Evolutionary conservation across 805 yeast genomes (phyloP).

Genomic region (Yarrowia hollandica): DNA sequence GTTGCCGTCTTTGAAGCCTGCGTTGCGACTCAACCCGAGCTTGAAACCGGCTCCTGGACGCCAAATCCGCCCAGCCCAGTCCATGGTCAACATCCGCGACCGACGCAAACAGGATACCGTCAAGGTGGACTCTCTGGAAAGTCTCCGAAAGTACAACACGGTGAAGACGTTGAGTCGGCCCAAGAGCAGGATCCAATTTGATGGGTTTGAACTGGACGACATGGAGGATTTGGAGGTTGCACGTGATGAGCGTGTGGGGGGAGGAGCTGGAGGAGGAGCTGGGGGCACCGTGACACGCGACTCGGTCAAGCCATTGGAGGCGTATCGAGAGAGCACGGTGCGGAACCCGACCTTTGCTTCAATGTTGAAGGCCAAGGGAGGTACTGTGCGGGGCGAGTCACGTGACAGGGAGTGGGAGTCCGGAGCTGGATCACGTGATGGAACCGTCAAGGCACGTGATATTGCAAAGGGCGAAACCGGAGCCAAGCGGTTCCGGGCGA

Average conservation of each 20-base stretch:
- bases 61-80: conserved; percentile 10
- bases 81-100: conserved; percentile 21
- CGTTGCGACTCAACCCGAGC: not conserved
- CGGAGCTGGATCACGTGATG: no score
- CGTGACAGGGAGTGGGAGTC: no score
- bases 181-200: not conserved
- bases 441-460: conserved; percentile 7
- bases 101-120: conserved; percentile 6
- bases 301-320: conserved; percentile 17
- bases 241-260: not conserved
- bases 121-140: conserved; percentile 15
- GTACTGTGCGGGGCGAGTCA: no score
- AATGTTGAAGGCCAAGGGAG: conserved; percentile 3
- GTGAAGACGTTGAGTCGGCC: conserved; percentile 18
- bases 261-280: no score
- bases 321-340: conserved; percentile 7
- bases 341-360: conserved; percentile 14
- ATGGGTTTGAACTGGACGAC: conserved; percentile 22
- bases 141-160: not conserved
- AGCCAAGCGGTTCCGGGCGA: not conserved
- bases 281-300: not conserved
- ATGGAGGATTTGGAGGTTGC: conserved; percentile 18
- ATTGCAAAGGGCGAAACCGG: not conserved
- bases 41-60: not conserved
- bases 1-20: conserved; percentile 5